Base-by-base conservation (phyloP, 1,284 basidiomycete genomes). In the Prillingera fragicola region DNA sequence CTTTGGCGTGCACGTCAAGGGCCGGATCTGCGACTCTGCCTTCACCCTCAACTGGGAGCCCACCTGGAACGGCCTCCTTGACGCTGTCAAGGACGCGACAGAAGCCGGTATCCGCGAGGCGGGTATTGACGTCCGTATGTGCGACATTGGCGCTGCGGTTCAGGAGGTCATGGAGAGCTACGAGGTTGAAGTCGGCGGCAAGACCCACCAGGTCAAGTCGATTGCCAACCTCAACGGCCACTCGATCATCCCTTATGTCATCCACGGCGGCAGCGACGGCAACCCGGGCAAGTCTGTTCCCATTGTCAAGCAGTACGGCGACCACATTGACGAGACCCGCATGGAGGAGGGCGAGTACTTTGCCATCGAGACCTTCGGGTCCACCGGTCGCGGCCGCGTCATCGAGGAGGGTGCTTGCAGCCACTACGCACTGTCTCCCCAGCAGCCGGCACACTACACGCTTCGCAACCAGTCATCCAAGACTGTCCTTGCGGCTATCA, bases 301-400 rank as follows among this genome's bases (percentile, higher is more conserved):
- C 33, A 81, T 97, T 44, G 88, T 97, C 33, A 87, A 85, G 71
- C 89, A 87, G 51, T 78, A 82, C 43, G 69, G 67, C 9, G 55
- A 54, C 6, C 54, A 60, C 32, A 51, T 54, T 33, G 88, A 94
- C 68, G 79, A 82, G 60, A 89, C 86, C 17, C 95, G 89, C 74
- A 99, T 98, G 95, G 95, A 98, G 68, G 95, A 99, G 72, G 94
- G 91, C 27, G 95, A 99, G 66, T 95, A 96, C 70, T 98, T 91
- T 68, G 95, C 95, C 13, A 96, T 99, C 53, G 95, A 99, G 72
- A 98, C 95, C 0, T 99, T 99, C 71, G 95, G 95, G 18, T 87
- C 86, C 19, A 98, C 94, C 0, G 95, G 95, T n/a, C 78, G 85
- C 32, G 95, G 94, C 4, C 78, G 83, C 34, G 89, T 97, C n/a